These are phyloP conservation scores for Gentiana dahurica DNA, from an alignment of 257 asterid genomes.

Conservation along the genomic window DNA sequence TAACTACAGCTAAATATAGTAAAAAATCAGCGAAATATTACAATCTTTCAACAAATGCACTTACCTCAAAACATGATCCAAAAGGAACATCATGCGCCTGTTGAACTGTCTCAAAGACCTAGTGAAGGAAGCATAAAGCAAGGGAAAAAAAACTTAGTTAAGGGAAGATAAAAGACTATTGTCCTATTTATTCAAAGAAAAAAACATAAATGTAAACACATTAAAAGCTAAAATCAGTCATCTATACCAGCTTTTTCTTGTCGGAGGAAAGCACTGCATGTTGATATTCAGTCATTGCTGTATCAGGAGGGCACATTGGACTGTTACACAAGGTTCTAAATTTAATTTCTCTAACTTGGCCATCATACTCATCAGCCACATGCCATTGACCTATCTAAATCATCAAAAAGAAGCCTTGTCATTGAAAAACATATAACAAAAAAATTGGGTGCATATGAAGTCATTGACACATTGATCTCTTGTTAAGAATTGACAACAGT, in stretches of 20 bases:
- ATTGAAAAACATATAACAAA: background rate
- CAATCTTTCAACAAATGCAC: background rate
- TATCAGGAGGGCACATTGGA: slow-evolving; percentile 98
- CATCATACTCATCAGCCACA: slow-evolving; percentile 67
- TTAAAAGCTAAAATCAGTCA: background rate
- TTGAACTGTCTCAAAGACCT: slow-evolving; percentile 88
- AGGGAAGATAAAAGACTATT: too few relatives aligned
- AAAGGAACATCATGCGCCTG: slow-evolving; percentile 96
- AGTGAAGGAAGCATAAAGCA: slow-evolving; percentile 10
- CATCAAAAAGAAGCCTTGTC: slow-evolving; percentile 10
- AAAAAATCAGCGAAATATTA: too few relatives aligned
- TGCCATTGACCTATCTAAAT: slow-evolving; percentile 74
- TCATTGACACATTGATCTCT: too few relatives aligned
- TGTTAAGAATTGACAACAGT: too few relatives aligned
- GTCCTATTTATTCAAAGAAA: slow-evolving; percentile 1
- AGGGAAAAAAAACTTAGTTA: slow-evolving; percentile 1
- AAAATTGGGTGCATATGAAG: too few relatives aligned
- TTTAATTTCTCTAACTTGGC: slow-evolving; percentile 77
- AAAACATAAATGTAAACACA: background rate
- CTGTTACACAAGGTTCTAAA: slow-evolving; percentile 62
- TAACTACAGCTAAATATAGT: too few relatives aligned
- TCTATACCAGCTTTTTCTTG: slow-evolving; percentile 52
- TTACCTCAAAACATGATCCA: slow-evolving; percentile 89
- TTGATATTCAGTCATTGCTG: slow-evolving; percentile 79
- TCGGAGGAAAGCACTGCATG: slow-evolving; percentile 61